phyloP scores from a whole-genome alignment of 2,329 filamentous ascomycete genomes.

The Shiraia sp. region DNA sequence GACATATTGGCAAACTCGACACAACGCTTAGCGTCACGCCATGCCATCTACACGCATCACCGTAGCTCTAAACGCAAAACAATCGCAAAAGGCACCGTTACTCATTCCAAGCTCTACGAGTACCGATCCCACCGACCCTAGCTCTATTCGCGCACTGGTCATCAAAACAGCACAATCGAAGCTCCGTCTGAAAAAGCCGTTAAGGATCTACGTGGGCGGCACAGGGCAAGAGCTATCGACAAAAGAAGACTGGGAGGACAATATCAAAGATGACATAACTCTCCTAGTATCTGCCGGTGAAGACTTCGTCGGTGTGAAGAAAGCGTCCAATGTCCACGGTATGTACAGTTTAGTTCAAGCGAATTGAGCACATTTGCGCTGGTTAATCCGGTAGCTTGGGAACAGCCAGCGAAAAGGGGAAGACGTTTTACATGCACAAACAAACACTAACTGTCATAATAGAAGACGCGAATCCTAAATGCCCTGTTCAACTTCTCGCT shows the following conservation, averaged over 20 bases:
- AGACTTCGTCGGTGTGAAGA: slow-evolving; percentile 36
- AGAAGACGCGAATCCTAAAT: slow-evolving; percentile 23
- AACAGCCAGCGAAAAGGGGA: no score
- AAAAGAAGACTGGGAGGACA: slow-evolving; percentile 31
- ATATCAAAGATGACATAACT: slow-evolving; percentile 27
- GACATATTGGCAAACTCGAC: no score
- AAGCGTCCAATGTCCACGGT: slow-evolving; percentile 19
- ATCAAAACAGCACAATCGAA: slow-evolving; percentile 37
- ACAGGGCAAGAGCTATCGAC: slow-evolving; percentile 32
- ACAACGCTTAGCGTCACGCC: not conserved
- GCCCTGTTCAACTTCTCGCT: slow-evolving; percentile 28
- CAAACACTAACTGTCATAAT: slow-evolving; percentile 4
- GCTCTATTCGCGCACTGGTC: slow-evolving; percentile 28
- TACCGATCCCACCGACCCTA: slow-evolving; percentile 15
- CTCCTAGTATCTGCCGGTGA: slow-evolving; percentile 39
- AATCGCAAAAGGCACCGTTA: slow-evolving; percentile 32
- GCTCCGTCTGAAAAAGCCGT: slow-evolving; percentile 34
- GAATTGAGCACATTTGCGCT: slow-evolving; percentile 29
- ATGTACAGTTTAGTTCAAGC: slow-evolving; percentile 9
- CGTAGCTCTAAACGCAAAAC: slow-evolving; percentile 36
- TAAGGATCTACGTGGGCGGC: slow-evolving; percentile 29
- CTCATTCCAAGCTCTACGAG: slow-evolving; percentile 25
- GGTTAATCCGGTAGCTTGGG: slow-evolving; percentile 9
- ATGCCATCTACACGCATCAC: slow-evolving; percentile 33
- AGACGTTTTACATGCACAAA: not conserved